These are phyloP conservation scores for Podospora fimiseda DNA, from an alignment of 495 filamentous ascomycete genomes.

Conservation along the genomic window DNA sequence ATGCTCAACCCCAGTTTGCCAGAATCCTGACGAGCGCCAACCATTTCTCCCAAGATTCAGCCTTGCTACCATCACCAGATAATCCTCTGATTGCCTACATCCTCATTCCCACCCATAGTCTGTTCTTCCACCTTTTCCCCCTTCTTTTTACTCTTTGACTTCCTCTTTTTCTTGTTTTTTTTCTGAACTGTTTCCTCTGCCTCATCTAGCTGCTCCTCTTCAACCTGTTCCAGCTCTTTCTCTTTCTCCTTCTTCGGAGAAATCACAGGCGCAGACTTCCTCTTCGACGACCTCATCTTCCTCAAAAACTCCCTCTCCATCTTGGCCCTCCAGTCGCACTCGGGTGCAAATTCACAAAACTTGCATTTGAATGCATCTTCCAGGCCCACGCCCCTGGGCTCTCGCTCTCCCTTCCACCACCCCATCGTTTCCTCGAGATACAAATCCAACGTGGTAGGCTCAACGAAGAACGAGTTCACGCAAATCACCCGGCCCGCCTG, in stretches of 20 bases:
- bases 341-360: constrained; percentile 49
- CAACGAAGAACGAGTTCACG: constrained; percentile 61
- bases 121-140: too few relatives aligned
- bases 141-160: too few relatives aligned
- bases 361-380: constrained; percentile 89
- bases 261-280: neutral
- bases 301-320: constrained; percentile 28
- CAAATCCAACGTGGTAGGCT: constrained; percentile 50
- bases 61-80: too few relatives aligned
- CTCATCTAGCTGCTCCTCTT: too few relatives aligned
- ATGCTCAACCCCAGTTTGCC: too few relatives aligned
- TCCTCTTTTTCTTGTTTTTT: too few relatives aligned
- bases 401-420: constrained; percentile 82
- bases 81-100: too few relatives aligned
- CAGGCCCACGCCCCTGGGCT: constrained; percentile 71
- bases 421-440: constrained; percentile 65
- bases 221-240: neutral
- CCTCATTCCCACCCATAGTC: too few relatives aligned
- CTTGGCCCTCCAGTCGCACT: constrained; percentile 46
- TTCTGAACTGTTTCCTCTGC: too few relatives aligned
- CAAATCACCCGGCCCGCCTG: constrained; percentile 53
- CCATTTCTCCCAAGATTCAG: too few relatives aligned
- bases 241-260: neutral
- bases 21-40: too few relatives aligned
- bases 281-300: constrained; percentile 8